Conservation (phyloP, 2,329 filamentous ascomycete genomes). For the Aspergillus carbonarius region DNA sequence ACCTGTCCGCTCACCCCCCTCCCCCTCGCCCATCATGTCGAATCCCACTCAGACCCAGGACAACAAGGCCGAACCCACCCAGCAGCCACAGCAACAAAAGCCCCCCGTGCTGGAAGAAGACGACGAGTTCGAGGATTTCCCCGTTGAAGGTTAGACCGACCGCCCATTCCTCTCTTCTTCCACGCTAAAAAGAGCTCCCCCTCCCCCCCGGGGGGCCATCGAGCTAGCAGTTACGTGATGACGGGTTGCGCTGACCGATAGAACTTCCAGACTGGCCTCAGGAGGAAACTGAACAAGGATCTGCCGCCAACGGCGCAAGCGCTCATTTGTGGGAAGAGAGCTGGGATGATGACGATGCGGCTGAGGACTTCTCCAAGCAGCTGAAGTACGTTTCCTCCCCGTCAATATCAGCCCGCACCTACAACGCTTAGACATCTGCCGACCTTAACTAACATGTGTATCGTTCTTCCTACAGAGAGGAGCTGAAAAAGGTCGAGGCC, state of each 20-base stretch:
- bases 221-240: neutral
- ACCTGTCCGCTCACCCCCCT: slow-evolving; percentile 1
- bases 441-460: slow-evolving; percentile 5
- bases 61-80: slow-evolving; percentile 38
- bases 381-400: slow-evolving; percentile 66
- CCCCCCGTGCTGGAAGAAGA: slow-evolving; percentile 83
- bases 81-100: slow-evolving; percentile 60
- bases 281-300: slow-evolving; percentile 72
- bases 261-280: slow-evolving; percentile 75
- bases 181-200: neutral
- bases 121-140: slow-evolving; percentile 99
- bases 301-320: slow-evolving; percentile 54
- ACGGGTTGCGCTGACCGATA: slow-evolving; percentile 10
- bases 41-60: slow-evolving; percentile 34
- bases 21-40: slow-evolving; percentile 46
- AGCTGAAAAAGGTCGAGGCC: slow-evolving; percentile 89
- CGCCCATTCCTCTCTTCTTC: neutral
- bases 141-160: slow-evolving; percentile 72
- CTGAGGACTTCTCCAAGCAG: slow-evolving; percentile 92
- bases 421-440: neutral
- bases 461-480: slow-evolving; percentile 50
- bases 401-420: neutral
- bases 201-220: neutral
- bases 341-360: slow-evolving; percentile 98
- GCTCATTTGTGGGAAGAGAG: slow-evolving; percentile 98